Base-by-base conservation (phyloP, 2,329 filamentous ascomycete genomes). In the Ceratocystis variospora region DNA sequence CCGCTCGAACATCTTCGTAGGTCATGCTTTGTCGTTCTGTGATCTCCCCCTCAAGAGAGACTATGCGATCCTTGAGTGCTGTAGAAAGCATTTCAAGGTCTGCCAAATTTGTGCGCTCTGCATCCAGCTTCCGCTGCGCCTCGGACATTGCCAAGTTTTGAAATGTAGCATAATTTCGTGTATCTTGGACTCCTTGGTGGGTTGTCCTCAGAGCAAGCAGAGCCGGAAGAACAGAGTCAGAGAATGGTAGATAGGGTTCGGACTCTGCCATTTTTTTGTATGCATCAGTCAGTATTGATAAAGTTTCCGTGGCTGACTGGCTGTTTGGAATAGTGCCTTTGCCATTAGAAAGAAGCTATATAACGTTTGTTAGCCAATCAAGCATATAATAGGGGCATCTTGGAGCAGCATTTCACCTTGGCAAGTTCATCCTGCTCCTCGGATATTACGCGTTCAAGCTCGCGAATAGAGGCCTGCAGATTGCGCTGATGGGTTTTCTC, bases 151-250 rank as follows among this genome's bases (percentile, higher is more conserved):
- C 74, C 5, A 74, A 67, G 15, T 74, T 74, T 45, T 81, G 80
- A 3, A 76, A 73, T 3, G 74, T 72, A 12, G 89, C 79, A 64
- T 85, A 85, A 22, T 77, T 76, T 70, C 83, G 84, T 19, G 85
- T 87, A 70, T 89, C 85, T 68, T 79, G 74, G 62, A 88, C 81
- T 17, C 84, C 85, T 66, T 81, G 79, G 67, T 86, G 81, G 2
- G 87, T 85, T 71, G 82, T 84, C 63, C 87, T 84, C 65, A 90
- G 75, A 5, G 89, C 88, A 50, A 94, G 73, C 3, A 95, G 78
- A 5, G 86, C 83, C 2, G 89, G 88, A 5, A 94, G 75, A 5
- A 86, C 79, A 22, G 89, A 93, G 62, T 81, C 83, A 8, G 83
- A 77, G 28, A 80, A 78, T 2, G 89, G 89, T 25, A 93, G 76